These are phyloP conservation scores for Venturia asperata DNA, from an alignment of 2,329 filamentous ascomycete species.

Conservation along the genomic window DNA sequence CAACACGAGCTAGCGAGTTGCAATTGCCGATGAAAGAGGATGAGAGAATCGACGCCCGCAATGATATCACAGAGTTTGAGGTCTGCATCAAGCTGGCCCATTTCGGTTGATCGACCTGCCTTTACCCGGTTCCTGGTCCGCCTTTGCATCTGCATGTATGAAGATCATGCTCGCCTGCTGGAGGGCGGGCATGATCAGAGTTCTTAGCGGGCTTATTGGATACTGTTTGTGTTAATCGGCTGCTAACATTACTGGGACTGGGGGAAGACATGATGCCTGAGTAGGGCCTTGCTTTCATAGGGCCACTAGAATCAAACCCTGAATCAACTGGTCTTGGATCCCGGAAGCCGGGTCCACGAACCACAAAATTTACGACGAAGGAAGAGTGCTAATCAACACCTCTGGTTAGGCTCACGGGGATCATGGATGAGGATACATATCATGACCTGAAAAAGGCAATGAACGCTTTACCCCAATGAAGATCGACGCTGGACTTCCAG, in stretches of 20 bases:
- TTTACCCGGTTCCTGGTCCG: slow-evolving; percentile 1
- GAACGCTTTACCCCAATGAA: slow-evolving; percentile 7
- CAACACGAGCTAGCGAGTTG: not conserved
- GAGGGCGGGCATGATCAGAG: not conserved
- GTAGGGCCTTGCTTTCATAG: not conserved
- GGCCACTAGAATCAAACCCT: not conserved
- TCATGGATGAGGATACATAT: not conserved
- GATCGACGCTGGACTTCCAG: slow-evolving; percentile 8
- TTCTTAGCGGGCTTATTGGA: not conserved
- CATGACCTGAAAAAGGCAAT: not conserved
- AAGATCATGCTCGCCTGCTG: slow-evolving; percentile 1
- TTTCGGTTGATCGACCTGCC: not conserved
- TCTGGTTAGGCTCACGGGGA: not conserved
- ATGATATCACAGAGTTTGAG: not conserved
- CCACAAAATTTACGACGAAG: not conserved
- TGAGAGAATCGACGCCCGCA: not conserved
- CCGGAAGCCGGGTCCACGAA: not conserved
- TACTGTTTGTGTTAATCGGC: not conserved
- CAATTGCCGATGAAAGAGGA: not conserved
- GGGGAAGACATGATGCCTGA: slow-evolving; percentile 7
- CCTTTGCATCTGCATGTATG: slow-evolving; percentile 6
- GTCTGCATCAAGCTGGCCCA: not conserved
- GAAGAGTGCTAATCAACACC: not conserved
- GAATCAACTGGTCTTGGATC: not conserved
- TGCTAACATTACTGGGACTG: not conserved